Percentiles rank a stretch among this genome's conserved stretches.
These are phyloP conservation scores for Boletus chippewaensis DNA, from an alignment of 1,284 basidiomycete species.

Conservation along the genomic window DNA sequence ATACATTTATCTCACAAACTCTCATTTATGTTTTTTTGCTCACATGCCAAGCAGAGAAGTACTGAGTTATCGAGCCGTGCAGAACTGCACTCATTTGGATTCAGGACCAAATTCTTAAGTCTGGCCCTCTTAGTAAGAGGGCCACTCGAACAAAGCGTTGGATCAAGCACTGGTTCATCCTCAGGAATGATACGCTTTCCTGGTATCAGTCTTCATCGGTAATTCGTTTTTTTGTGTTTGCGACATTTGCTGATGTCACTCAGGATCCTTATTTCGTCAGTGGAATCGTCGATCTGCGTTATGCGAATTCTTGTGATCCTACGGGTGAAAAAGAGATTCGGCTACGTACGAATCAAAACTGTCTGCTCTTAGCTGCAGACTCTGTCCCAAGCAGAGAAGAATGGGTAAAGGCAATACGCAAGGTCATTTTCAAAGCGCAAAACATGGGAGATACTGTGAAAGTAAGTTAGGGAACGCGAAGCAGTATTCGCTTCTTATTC, in stretches of 20 bases:
- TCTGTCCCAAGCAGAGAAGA: constrained; percentile 78
- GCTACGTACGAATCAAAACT: constrained; percentile 74
- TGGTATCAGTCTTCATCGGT: constrained; percentile 94
- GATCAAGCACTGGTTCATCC: constrained; percentile 89
- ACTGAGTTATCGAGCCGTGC: constrained; percentile 13
- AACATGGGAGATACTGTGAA: constrained; percentile 95
- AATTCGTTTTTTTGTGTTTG: constrained; percentile 16
- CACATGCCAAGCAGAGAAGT: constrained; percentile 88
- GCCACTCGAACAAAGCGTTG: constrained; percentile 81
- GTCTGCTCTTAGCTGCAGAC: constrained; percentile 67
- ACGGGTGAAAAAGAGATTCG: constrained; percentile 69
- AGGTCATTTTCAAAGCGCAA: constrained; percentile 90
- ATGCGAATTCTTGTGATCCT: constrained; percentile 83
- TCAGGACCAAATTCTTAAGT: constrained; percentile 83
- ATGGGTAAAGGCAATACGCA: constrained; percentile 91
- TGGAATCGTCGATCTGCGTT: constrained; percentile 89
- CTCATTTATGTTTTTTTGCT: constrained; percentile 94
- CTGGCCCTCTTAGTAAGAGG: constrained; percentile 79
- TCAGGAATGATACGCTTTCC: constrained; percentile 88
- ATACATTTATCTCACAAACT: constrained; percentile 92
- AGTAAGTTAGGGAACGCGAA: constrained; percentile 35
- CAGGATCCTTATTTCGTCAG: constrained; percentile 96
- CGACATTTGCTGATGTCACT: constrained; percentile 6
- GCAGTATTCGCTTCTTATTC: constrained; percentile 10
- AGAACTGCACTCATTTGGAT: constrained; percentile 11